Percentiles rank a stretch among this genome's conserved stretches.
Evolutionary conservation across 345 rosid genomes (phyloP).

Genomic region (Balakata baccata): DNA sequence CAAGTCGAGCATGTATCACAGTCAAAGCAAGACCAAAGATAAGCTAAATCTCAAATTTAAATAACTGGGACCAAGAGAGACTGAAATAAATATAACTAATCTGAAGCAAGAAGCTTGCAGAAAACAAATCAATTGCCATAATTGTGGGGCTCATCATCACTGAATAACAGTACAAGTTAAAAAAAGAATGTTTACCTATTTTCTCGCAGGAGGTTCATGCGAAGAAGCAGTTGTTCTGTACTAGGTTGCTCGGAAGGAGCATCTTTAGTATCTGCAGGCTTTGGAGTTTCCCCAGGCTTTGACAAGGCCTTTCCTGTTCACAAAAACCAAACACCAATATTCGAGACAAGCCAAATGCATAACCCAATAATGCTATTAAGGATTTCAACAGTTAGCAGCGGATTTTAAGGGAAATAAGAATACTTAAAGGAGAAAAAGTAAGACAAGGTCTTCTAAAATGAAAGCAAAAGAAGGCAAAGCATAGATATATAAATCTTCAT

Average conservation of each 20-base stretch:
- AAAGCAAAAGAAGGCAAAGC: constrained; percentile 4
- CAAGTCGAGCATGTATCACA: neutral
- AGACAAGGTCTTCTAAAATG: neutral
- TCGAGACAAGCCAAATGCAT: neutral
- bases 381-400: neutral
- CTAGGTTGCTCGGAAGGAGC: constrained; percentile 65
- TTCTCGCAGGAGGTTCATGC: constrained; percentile 68
- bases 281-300: constrained; percentile 55
- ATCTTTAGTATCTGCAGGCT: constrained; percentile 29
- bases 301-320: constrained; percentile 64
- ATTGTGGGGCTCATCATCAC: neutral
- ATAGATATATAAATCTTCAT: neutral
- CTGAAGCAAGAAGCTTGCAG: neutral
- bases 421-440: neutral
- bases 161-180: neutral
- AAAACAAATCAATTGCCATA: neutral
- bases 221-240: constrained; percentile 58
- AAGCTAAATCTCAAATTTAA: neutral
- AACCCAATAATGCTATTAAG: neutral
- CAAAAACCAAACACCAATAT: constrained; percentile 17
- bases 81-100: neutral
- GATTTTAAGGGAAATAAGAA: neutral
- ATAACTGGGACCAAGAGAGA: neutral
- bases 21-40: neutral
- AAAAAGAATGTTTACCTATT: constrained; percentile 47